Conservation (phyloP, 1,284 basidiomycete species). For the Vanrija pseudolonga region DNA sequence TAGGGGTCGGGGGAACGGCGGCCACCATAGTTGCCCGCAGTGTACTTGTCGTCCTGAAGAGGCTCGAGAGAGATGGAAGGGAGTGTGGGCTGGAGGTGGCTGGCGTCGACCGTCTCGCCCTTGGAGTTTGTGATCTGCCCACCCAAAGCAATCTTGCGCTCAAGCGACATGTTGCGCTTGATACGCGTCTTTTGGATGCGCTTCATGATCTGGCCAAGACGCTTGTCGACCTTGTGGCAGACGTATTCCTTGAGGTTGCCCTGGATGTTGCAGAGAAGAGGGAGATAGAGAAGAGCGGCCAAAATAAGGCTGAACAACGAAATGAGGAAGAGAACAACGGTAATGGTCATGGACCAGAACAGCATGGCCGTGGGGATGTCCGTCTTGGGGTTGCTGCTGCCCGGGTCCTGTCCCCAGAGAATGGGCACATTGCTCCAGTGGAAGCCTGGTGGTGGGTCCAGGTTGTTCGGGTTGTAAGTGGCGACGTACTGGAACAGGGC, state of each 20-base stretch:
- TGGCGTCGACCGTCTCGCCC: conserved; percentile 65
- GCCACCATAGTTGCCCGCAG: background rate
- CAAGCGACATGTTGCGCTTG: conserved; percentile 73
- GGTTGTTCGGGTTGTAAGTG: no score
- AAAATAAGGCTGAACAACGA: conserved; percentile 75
- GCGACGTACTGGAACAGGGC: no score
- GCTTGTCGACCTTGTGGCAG: conserved; percentile 98
- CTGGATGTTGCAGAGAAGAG: conserved; percentile 88
- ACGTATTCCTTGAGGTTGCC: conserved; percentile 98
- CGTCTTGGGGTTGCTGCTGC: conserved; percentile 38
- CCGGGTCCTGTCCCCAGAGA: background rate
- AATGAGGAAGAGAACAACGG: conserved; percentile 79
- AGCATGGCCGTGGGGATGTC: conserved; percentile 70
- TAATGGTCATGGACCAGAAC: conserved; percentile 84
- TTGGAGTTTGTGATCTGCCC: conserved; percentile 90
- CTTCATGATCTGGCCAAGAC: conserved; percentile 90
- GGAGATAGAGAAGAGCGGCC: conserved; percentile 85
- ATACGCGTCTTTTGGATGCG: conserved; percentile 83
- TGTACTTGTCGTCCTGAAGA: conserved; percentile 71
- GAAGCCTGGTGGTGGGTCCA: no score
- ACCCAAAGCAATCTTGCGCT: conserved; percentile 85
- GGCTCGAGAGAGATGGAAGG: conserved; percentile 84
- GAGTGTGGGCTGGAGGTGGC: conserved; percentile 79
- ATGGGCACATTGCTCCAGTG: conserved; percentile 12
- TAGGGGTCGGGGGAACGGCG: no score